phyloP scores from a whole-genome alignment of 345 rosid genomes.

The Boechera retrofracta region DNA sequence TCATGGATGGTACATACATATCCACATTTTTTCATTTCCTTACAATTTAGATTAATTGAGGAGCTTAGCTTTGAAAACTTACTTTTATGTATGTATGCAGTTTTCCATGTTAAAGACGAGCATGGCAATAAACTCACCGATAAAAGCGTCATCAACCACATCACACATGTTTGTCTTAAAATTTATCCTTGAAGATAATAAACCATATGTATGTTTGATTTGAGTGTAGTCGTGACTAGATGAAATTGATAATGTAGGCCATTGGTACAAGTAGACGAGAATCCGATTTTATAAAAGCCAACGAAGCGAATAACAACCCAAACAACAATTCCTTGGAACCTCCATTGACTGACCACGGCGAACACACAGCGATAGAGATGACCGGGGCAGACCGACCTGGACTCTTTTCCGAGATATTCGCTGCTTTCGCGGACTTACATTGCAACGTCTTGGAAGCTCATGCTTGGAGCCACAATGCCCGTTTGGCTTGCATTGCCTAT shows the following conservation, averaged over 20 bases:
- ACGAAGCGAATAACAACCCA: constrained; percentile 21
- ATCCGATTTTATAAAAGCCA: constrained; percentile 40
- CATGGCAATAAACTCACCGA: constrained; percentile 70
- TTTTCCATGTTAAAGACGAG: constrained; percentile 82
- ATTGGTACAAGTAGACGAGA: constrained; percentile 60
- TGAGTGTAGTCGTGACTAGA: neutral
- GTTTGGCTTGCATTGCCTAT: constrained; percentile 69
- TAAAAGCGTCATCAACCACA: constrained; percentile 58
- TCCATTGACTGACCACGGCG: constrained; percentile 30
- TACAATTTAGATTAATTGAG: neutral
- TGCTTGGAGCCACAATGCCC: constrained; percentile 82
- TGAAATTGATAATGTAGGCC: constrained; percentile 51
- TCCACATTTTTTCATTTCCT: neutral
- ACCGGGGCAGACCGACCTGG: constrained; percentile 73
- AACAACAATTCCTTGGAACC: constrained; percentile 28
- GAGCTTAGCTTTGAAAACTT: neutral
- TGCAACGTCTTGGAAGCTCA: constrained; percentile 77
- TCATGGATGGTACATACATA: constrained; percentile 68
- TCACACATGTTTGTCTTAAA: constrained; percentile 55
- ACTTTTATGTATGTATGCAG: constrained; percentile 42
- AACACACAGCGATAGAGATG: constrained; percentile 74
- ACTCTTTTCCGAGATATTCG: constrained; percentile 78
- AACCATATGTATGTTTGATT: neutral
- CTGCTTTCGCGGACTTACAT: constrained; percentile 61
- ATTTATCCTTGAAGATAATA: neutral